These are phyloP conservation scores for Trichoderma orchidacearum DNA, from an alignment of 495 filamentous ascomycete species.

Conservation along the genomic window DNA sequence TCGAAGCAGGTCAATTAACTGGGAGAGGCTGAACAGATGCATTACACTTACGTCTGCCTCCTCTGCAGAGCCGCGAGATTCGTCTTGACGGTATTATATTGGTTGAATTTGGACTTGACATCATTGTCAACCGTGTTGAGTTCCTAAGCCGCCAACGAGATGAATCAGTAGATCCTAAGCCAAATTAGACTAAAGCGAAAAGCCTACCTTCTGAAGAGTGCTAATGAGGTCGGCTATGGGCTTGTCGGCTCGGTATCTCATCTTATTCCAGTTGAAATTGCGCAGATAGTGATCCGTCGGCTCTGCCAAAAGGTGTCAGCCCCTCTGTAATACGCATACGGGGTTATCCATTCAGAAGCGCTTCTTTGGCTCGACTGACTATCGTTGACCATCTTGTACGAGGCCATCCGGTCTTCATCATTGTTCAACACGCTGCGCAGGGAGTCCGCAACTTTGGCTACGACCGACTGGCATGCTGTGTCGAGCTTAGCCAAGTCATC, in stretches of 20 bases:
- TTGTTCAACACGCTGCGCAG: slow-evolving; percentile 66
- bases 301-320: slow-evolving; percentile 34
- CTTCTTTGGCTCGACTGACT: slow-evolving; percentile 41
- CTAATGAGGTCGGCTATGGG: slow-evolving; percentile 75
- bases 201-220: slow-evolving; percentile 63
- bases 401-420: slow-evolving; percentile 65
- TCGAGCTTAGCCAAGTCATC: slow-evolving; percentile 90
- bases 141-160: slow-evolving; percentile 38
- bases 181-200: background rate
- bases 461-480: slow-evolving; percentile 62
- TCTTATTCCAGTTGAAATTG: slow-evolving; percentile 88
- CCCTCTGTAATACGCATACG: background rate
- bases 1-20: slow-evolving; percentile 3
- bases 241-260: slow-evolving; percentile 88
- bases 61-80: slow-evolving; percentile 66
- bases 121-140: slow-evolving; percentile 81
- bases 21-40: slow-evolving; percentile 1
- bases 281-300: slow-evolving; percentile 87
- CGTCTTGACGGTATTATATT: slow-evolving; percentile 84
- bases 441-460: slow-evolving; percentile 78
- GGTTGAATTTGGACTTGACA: slow-evolving; percentile 80
- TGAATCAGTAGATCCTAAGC: background rate
- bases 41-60: slow-evolving; percentile 55
- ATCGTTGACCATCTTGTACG: slow-evolving; percentile 92
- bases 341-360: background rate